Conservation (phyloP, 495 filamentous ascomycete genomes). For the Neurospora sp. region DNA sequence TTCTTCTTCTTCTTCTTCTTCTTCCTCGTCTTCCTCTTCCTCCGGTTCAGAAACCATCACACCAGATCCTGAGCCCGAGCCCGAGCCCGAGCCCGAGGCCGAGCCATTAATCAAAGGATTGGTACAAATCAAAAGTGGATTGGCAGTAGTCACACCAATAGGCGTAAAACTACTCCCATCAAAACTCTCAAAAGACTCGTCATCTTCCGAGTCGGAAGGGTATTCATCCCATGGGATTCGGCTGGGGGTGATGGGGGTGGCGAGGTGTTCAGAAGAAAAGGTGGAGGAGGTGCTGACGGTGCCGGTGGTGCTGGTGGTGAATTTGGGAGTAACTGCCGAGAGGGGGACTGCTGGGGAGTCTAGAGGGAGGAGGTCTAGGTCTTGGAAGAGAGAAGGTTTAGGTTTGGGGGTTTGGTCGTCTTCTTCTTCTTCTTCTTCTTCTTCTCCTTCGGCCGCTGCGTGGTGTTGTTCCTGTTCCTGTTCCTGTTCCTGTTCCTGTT, state of each 20-base stretch:
- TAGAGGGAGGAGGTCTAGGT: no score
- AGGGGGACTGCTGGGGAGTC: not conserved
- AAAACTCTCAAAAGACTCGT: not conserved
- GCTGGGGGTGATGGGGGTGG: not conserved
- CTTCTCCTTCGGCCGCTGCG: not conserved
- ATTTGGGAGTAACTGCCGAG: not conserved
- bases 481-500: not conserved
- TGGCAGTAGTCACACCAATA: not conserved
- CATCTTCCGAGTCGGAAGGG: not conserved
- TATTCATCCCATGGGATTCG: not conserved
- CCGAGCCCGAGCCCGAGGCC: not conserved
- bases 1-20: not conserved
- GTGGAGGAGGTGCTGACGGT: not conserved
- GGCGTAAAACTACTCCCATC: not conserved
- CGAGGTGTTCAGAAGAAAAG: not conserved
- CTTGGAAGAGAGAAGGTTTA: not conserved
- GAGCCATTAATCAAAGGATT: not conserved
- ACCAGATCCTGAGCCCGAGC: not conserved
- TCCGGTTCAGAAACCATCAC: not conserved
- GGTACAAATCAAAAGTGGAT: not conserved
- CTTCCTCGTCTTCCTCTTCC: not conserved
- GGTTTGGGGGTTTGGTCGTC: not conserved
- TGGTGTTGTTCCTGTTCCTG: not conserved
- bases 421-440: not conserved
- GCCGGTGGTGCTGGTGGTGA: not conserved